Evolutionary conservation across 371 early-diverging fungal species (phyloP).

Genomic region (Pancytospora philotis): DNA sequence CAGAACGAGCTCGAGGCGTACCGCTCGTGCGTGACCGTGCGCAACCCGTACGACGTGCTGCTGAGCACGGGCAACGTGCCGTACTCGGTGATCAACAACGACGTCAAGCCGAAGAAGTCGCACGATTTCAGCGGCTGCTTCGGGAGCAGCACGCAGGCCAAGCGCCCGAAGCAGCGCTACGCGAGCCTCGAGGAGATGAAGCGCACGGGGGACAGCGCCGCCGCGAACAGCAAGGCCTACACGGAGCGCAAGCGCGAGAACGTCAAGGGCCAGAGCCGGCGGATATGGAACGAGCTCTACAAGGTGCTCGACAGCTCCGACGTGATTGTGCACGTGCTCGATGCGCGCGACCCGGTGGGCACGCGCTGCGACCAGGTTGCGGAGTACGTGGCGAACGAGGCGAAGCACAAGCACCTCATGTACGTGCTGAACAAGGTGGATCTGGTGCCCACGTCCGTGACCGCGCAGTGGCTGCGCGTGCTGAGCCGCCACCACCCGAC

Average conservation of each 20-base stretch:
- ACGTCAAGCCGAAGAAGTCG: slow-evolving; percentile 66
- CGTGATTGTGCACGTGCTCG: slow-evolving; percentile 89
- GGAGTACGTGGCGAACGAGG: slow-evolving; percentile 77
- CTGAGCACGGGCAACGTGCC: slow-evolving; percentile 87
- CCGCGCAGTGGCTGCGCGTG: slow-evolving; percentile 79
- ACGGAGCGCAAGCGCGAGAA: slow-evolving; percentile 56
- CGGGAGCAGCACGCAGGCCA: slow-evolving; percentile 73
- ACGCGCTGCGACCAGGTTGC: slow-evolving; percentile 83
- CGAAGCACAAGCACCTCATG: slow-evolving; percentile 85
- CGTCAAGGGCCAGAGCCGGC: slow-evolving; percentile 84
- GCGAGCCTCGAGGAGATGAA: slow-evolving; percentile 73
- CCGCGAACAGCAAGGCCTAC: slow-evolving; percentile 7
- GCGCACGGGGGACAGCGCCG: slow-evolving; percentile 54
- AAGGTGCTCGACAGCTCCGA: slow-evolving; percentile 96
- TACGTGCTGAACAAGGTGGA: slow-evolving; percentile 99
- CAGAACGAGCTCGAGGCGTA: slow-evolving; percentile 73
- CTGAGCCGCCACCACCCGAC: slow-evolving; percentile 82
- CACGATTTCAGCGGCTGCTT: slow-evolving; percentile 77
- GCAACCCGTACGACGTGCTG: slow-evolving; percentile 84
- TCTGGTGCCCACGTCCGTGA: slow-evolving; percentile 95
- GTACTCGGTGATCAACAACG: slow-evolving; percentile 69
- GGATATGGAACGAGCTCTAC: slow-evolving; percentile 97
- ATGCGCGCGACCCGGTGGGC: slow-evolving; percentile 92
- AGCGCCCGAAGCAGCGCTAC: slow-evolving; percentile 64
- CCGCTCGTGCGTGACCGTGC: slow-evolving; percentile 61